Percentiles rank a stretch among this genome's conserved stretches.
phyloP scores from a whole-genome alignment of 192 early-diverging fungal species.

The Entomortierella parvispora region DNA sequence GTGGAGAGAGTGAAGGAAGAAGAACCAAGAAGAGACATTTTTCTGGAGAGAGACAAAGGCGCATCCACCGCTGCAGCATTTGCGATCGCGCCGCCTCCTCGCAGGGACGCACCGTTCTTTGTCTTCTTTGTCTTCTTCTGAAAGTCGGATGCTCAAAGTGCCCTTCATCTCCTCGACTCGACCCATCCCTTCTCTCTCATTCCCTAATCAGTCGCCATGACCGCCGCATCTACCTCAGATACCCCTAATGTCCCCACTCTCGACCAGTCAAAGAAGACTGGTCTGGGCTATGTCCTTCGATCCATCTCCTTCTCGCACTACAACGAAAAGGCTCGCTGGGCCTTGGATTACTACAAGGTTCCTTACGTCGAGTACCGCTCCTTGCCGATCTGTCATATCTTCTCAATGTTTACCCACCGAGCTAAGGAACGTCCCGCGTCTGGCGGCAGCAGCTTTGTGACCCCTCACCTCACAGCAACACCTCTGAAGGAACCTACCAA shows the following conservation, averaged over 20 bases:
- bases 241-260: no score
- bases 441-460: slow-evolving; percentile 6
- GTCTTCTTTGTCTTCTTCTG: no score
- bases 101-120: neutral
- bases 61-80: no score
- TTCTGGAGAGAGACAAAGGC: no score
- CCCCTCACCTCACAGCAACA: slow-evolving; percentile 11
- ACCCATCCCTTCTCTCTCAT: neutral
- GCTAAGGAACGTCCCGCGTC: slow-evolving; percentile 3
- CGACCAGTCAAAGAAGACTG: neutral
- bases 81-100: neutral
- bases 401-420: slow-evolving; percentile 37
- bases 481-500: neutral
- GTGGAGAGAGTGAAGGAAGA: neutral
- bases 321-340: slow-evolving; percentile 55
- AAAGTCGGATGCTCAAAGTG: neutral
- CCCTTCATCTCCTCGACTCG: neutral
- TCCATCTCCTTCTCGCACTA: slow-evolving; percentile 52
- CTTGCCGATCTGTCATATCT: slow-evolving; percentile 29
- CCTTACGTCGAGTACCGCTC: slow-evolving; percentile 48
- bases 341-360: slow-evolving; percentile 41
- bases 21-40: neutral
- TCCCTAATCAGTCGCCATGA: neutral
- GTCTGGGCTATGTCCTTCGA: slow-evolving; percentile 12
- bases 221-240: no score